A percentile compares a stretch with the other conserved stretches of the same genome.
These are phyloP conservation scores for Pyracantha coccinea DNA, from an alignment of 331 rosid species.

Conservation along the genomic window DNA sequence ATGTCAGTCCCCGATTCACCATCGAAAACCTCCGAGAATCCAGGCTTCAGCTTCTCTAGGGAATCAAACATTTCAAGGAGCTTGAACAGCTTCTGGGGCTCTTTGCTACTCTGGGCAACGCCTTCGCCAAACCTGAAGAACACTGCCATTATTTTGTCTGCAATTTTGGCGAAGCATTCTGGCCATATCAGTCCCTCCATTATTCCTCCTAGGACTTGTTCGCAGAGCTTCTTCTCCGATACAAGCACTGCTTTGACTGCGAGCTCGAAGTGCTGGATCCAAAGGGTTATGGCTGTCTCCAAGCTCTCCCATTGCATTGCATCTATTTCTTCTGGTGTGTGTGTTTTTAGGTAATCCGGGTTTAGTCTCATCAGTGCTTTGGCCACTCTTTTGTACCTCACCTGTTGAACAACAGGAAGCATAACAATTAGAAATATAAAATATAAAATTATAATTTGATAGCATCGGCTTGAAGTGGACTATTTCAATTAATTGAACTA, in stretches of 20 bases:
- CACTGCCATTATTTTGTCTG: slow-evolving; percentile 90
- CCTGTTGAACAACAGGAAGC: slow-evolving; percentile 25
- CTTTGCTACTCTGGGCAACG: slow-evolving; percentile 66
- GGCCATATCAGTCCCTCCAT: slow-evolving; percentile 71
- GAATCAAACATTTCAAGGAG: slow-evolving; percentile 70
- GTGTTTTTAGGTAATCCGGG: slow-evolving; percentile 69
- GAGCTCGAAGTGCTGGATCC: slow-evolving; percentile 69
- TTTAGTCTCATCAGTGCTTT: slow-evolving; percentile 80
- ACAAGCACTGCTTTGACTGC: slow-evolving; percentile 52
- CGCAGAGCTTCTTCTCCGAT: slow-evolving; percentile 65
- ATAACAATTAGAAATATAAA: not conserved
- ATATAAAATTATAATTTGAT: too few relatives aligned
- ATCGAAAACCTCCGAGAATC: slow-evolving; percentile 37
- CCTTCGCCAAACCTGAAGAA: slow-evolving; percentile 92
- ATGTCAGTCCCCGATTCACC: slow-evolving; percentile 66
- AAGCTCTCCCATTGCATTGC: slow-evolving; percentile 79
- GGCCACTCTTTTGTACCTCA: slow-evolving; percentile 82
- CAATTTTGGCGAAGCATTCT: slow-evolving; percentile 72
- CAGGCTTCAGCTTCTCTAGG: slow-evolving; percentile 48
- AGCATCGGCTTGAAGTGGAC: too few relatives aligned
- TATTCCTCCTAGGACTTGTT: slow-evolving; percentile 44
- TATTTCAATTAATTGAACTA: too few relatives aligned
- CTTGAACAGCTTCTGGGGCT: slow-evolving; percentile 82
- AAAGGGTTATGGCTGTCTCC: slow-evolving; percentile 62
- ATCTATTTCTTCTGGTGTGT: slow-evolving; percentile 66